Evolutionary conservation across 768 basidiomycete species (phyloP), one percentile per base, ranked within the genome.

Genomic region (Termitomyces heimii): DNA sequence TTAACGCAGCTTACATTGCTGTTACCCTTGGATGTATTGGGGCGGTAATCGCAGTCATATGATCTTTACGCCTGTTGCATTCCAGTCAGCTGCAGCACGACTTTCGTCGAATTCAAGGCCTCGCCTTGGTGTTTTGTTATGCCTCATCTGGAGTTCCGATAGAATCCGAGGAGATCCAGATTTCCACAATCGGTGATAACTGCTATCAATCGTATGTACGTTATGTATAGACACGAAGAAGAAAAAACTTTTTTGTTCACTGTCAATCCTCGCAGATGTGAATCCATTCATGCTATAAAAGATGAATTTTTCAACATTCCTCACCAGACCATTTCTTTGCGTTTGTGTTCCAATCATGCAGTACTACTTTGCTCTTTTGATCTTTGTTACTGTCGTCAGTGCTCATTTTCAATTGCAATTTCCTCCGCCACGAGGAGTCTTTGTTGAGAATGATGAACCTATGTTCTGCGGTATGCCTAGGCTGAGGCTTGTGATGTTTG

Each of bases 371-470:
- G 58, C 71, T 56, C 47, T 76, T 46, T 40, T 71, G 56, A 34
- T 80, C 35, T 67, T 81, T 24, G 70, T 73, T 14, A 65, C 77
- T 34, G 67, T 73, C 42, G 84, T 75, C 31, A 74, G 72, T 48
- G 91, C 89, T 8, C 92, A 95, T 70, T 94, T 94, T 73, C 85
- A 88, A 62, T 75, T 94, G 43, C 80, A 86, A 64, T 93, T 82
- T 68, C 93, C 92, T 18, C 62, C 75, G 0, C 85, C 89, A 12
- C 78, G 92, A 47, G 93, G 92, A 1, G 66, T 63, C 0, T 94
- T 94, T 67, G 77, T 77, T 54, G 79, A 85, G 55, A 72, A 78
- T 52, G 63, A 75, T 16, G 87, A 89, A 61, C 74, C 77, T 13
- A 71, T 64, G 1, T 88, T 89, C 66, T 92, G 92, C 65, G 89